These are phyloP conservation scores for Trapa bicornis DNA, from an alignment of 345 rosid species.

Conservation along the genomic window DNA sequence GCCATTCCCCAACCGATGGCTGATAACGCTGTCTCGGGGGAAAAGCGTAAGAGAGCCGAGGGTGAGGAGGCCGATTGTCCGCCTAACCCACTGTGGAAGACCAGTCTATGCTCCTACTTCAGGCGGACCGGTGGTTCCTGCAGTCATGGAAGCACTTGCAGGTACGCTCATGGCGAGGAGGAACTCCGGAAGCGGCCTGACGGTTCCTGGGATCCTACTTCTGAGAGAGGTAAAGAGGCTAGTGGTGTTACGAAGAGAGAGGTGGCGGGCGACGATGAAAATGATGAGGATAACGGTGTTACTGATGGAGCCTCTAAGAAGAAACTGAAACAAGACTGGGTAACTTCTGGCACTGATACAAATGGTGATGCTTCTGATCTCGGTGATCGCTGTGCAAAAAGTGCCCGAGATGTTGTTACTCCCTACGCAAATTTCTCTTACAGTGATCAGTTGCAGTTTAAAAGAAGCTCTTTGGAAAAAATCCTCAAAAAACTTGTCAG, in stretches of 20 bases:
- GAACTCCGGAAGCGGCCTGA: slow-evolving; percentile 75
- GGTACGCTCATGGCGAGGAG: slow-evolving; percentile 78
- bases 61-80: slow-evolving; percentile 15
- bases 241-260: slow-evolving; percentile 24
- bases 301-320: slow-evolving; percentile 51
- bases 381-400: slow-evolving; percentile 25
- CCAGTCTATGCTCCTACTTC: slow-evolving; percentile 84
- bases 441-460: slow-evolving; percentile 48
- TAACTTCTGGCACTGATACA: neutral
- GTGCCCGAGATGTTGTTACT: slow-evolving; percentile 77
- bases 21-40: slow-evolving; percentile 18
- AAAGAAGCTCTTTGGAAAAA: slow-evolving; percentile 46
- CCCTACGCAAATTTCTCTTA: slow-evolving; percentile 73
- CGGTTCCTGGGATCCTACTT: slow-evolving; percentile 92
- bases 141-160: slow-evolving; percentile 62
- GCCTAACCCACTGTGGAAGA: slow-evolving; percentile 39
- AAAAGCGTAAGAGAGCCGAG: slow-evolving; percentile 61
- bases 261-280: slow-evolving; percentile 20
- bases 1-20: slow-evolving; percentile 16
- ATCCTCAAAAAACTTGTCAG: slow-evolving; percentile 80
- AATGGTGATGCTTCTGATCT: slow-evolving; percentile 21
- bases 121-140: slow-evolving; percentile 44
- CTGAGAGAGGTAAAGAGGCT: slow-evolving; percentile 66
- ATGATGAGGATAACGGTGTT: slow-evolving; percentile 26
- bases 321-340: slow-evolving; percentile 32